A percentile compares a stretch with the other conserved stretches of the same genome.
Conservation (phyloP, 306 rosid genomes). For the Hippophae tibetana region DNA sequence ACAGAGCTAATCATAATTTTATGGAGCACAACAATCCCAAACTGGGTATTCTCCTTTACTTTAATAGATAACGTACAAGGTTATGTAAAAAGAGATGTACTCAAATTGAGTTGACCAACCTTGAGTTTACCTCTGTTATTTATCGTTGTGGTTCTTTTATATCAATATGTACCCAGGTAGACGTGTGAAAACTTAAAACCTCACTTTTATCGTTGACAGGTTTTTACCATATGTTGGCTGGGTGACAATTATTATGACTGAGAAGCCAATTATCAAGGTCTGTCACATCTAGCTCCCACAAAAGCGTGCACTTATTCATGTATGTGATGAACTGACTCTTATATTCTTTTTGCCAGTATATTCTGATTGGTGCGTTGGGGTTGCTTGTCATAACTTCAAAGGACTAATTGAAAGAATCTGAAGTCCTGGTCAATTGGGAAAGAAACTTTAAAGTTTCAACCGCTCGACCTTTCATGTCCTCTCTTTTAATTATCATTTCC, state of each 20-base stretch:
- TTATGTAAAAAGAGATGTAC: too few relatives aligned
- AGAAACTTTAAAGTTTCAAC: slow-evolving; percentile 13
- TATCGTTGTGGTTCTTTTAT: neutral
- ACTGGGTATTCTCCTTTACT: too few relatives aligned
- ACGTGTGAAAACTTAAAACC: neutral
- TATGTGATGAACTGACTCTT: slow-evolving; percentile 3
- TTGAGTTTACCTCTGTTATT: too few relatives aligned
- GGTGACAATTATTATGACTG: slow-evolving; percentile 95
- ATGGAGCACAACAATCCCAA: too few relatives aligned
- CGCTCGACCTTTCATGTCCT: slow-evolving; percentile 20
- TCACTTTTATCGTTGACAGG: slow-evolving; percentile 32
- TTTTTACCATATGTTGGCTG: slow-evolving; percentile 91
- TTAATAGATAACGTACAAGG: too few relatives aligned
- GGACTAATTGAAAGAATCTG: slow-evolving; percentile 36
- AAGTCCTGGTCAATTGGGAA: slow-evolving; percentile 8
- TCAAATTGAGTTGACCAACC: too few relatives aligned
- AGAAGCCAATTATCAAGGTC: slow-evolving; percentile 86
- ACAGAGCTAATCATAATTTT: too few relatives aligned
- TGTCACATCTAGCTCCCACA: neutral
- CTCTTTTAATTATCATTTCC: neutral
- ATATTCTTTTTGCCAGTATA: slow-evolving; percentile 40
- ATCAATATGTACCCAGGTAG: neutral
- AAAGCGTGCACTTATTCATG: neutral
- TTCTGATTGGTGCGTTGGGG: slow-evolving; percentile 66
- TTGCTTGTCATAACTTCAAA: slow-evolving; percentile 70